Conservation (phyloP, 169 alveolate genomes). For the Ichthyophthirius multifiliis region DNA sequence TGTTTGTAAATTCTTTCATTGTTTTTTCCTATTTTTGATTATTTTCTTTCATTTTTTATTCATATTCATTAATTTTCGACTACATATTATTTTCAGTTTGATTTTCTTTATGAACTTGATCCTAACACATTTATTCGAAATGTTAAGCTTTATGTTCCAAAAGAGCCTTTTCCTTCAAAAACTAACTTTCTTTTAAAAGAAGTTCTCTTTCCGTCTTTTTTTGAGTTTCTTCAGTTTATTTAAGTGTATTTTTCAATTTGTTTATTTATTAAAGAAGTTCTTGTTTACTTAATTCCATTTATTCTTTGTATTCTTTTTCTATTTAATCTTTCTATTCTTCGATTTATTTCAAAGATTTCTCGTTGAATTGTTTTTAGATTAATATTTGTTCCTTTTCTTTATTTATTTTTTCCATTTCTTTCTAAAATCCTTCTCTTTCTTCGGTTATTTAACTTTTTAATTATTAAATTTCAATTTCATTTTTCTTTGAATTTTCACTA, state of each 20-base stretch:
- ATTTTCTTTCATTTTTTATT: constrained; percentile 40
- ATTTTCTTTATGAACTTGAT: constrained; percentile 48
- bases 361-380: too few species aligned
- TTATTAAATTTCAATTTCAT: constrained; percentile 45
- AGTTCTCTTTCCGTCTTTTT: constrained; percentile 48
- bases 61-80: constrained; percentile 44
- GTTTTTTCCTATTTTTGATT: constrained; percentile 40
- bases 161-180: constrained; percentile 62
- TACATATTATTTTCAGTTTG: constrained; percentile 33
- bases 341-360: constrained; percentile 24
- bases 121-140: constrained; percentile 49
- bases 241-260: constrained; percentile 22
- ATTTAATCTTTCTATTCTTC: constrained; percentile 34
- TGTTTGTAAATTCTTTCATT: constrained; percentile 7
- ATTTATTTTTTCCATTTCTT: background rate
- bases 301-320: constrained; percentile 32
- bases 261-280: constrained; percentile 32
- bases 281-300: constrained; percentile 19
- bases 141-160: constrained; percentile 62
- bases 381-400: too few species aligned
- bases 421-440: background rate
- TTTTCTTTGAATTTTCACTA: constrained; percentile 47
- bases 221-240: constrained; percentile 31
- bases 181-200: constrained; percentile 49
- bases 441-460: constrained; percentile 51